Conservation (phyloP, 2,329 filamentous ascomycete genomes). For the Alternaria ethzedia region DNA sequence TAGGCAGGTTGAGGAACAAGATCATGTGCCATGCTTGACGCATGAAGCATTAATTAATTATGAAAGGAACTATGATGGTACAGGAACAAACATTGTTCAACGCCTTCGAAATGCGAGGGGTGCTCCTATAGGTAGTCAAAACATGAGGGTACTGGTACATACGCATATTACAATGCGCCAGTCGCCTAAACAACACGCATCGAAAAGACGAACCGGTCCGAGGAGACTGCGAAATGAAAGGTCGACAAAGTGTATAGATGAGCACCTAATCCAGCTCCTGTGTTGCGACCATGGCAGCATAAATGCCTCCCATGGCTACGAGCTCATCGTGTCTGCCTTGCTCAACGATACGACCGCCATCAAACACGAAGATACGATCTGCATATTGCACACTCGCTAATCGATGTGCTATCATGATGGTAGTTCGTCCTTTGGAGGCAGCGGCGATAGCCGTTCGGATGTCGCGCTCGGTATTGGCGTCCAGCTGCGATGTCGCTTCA, state of each 20-base stretch:
- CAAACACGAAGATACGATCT: conserved; percentile 80
- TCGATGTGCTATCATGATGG: conserved; percentile 78
- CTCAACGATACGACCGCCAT: conserved; percentile 67
- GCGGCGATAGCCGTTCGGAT: conserved; percentile 52
- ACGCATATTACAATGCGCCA: not conserved
- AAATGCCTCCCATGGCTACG: conserved; percentile 49
- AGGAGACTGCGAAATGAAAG: not conserved
- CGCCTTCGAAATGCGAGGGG: not conserved
- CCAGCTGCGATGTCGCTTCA: conserved; percentile 56
- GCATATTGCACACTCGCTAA: conserved; percentile 80
- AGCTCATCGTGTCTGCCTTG: conserved; percentile 67
- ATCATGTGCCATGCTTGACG: not conserved
- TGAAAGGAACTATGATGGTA: not conserved
- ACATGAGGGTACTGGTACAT: not conserved
- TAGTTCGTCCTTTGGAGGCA: conserved; percentile 59
- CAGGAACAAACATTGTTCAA: not conserved
- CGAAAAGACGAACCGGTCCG: not conserved
- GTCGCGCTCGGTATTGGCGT: conserved; percentile 53
- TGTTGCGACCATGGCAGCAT: conserved; percentile 45
- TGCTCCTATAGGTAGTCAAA: not conserved
- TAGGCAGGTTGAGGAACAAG: not conserved
- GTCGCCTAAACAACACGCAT: not conserved
- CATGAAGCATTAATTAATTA: not conserved
- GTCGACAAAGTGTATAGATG: not conserved
- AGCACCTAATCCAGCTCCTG: conserved; percentile 41